phyloP scores from a whole-genome alignment of 176 grass and related monocot species.

The Eleusine coracana region DNA sequence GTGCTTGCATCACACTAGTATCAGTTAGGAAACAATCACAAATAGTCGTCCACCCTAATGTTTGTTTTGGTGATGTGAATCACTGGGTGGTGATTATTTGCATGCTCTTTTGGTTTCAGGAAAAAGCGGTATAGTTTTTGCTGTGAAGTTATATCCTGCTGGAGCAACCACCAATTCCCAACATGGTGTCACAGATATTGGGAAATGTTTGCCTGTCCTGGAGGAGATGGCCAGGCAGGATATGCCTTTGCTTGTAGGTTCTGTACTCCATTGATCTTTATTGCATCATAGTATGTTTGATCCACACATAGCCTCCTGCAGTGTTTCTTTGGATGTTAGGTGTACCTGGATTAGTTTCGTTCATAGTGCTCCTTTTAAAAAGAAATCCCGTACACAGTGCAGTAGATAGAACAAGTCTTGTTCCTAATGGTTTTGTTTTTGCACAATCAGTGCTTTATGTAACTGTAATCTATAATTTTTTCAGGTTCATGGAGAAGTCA shows the following conservation, averaged over 20 bases:
- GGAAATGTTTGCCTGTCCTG: constrained; percentile 81
- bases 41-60: background rate
- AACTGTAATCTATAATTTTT: constrained; percentile 33
- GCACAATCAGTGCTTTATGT: background rate
- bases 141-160: constrained; percentile 91
- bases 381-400: background rate
- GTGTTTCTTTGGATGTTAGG: constrained; percentile 13
- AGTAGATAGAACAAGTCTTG: background rate
- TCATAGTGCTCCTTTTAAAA: too few species aligned
- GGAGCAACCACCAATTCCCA: constrained; percentile 97
- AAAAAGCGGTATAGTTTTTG: constrained; percentile 72
- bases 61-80: background rate
- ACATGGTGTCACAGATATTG: constrained; percentile 87
- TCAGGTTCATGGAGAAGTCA: constrained; percentile 97
- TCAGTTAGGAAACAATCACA: background rate
- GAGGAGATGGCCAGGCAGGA: constrained; percentile 86
- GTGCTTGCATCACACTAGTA: background rate
- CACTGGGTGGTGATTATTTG: constrained; percentile 5
- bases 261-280: constrained; percentile 1
- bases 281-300: background rate
- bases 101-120: constrained; percentile 44
- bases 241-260: constrained; percentile 91
- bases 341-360: background rate
- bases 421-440: background rate
- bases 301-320: background rate